phyloP scores from a whole-genome alignment of 331 rosid genomes.

The Quercus phellos region DNA sequence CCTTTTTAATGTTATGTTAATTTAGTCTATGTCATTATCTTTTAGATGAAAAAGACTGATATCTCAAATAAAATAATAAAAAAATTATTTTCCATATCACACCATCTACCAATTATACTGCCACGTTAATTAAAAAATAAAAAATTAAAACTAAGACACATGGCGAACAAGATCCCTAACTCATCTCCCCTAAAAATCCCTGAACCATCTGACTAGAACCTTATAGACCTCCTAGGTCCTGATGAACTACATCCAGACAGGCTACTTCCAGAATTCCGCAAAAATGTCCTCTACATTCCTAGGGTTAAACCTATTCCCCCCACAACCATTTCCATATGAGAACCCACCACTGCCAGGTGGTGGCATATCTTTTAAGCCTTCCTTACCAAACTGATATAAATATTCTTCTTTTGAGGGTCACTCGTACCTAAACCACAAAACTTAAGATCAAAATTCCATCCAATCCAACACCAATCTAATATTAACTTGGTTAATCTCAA shows the following conservation, averaged over 20 bases:
- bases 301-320: conserved; percentile 64
- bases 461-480: not conserved
- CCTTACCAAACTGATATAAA: conserved; percentile 77
- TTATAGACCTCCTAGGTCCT: conserved; percentile 61
- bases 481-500: not conserved
- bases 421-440: conserved; percentile 56
- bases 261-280: conserved; percentile 84
- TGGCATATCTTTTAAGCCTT: conserved; percentile 82
- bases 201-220: conserved; percentile 58
- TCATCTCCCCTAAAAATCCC: conserved; percentile 45
- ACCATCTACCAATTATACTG: no score
- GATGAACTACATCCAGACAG: conserved; percentile 80
- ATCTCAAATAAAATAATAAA: no score
- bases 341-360: conserved; percentile 46
- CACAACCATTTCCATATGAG: conserved; percentile 32
- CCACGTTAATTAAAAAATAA: no score
- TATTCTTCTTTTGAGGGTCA: conserved; percentile 62
- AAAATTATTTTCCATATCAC: no score
- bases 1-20: no score
- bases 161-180: no score
- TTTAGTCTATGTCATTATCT: no score
- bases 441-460: not conserved
- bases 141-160: no score
- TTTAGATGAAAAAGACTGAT: no score
- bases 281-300: conserved; percentile 90